Evolutionary conservation across 2,329 filamentous ascomycete species (phyloP).

Genomic region (Colletotrichum musicola): DNA sequence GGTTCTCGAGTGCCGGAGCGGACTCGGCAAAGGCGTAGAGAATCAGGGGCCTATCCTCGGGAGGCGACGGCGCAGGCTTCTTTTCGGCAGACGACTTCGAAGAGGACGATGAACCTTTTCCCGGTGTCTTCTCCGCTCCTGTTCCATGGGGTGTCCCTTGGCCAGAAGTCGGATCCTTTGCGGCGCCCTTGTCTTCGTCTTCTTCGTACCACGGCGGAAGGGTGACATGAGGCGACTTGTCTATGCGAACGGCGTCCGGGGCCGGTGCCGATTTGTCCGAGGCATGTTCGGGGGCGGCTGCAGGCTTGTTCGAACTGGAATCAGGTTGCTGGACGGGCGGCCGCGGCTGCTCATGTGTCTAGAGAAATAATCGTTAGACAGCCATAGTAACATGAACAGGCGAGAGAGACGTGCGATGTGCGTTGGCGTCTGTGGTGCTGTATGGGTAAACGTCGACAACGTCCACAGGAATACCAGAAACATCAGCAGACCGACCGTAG

Average conservation of each 20-base stretch:
- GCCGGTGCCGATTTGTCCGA: constrained; percentile 6
- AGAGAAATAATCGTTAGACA: neutral
- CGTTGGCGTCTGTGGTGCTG: constrained; percentile 8
- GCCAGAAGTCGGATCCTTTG: neutral
- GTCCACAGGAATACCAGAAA: constrained; percentile 35
- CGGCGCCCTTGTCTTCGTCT: constrained; percentile 1
- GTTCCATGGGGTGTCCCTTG: neutral
- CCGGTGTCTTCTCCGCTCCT: neutral
- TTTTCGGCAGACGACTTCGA: neutral
- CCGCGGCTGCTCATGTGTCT: constrained; percentile 17
- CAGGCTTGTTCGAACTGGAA: neutral
- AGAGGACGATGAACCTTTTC: neutral
- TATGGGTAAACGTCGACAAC: constrained; percentile 23
- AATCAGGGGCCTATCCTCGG: constrained; percentile 45
- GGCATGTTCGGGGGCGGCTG: neutral
- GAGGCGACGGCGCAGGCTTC: neutral
- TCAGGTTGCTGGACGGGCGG: neutral
- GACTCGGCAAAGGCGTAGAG: constrained; percentile 53
- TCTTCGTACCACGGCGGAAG: constrained; percentile 25
- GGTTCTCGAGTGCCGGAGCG: constrained; percentile 47
- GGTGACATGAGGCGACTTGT: constrained; percentile 5
- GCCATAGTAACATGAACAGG: neutral
- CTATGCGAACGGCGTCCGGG: constrained; percentile 1
- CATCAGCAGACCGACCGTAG: constrained; percentile 7
- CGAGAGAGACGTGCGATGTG: neutral